Base-by-base conservation (phyloP, 192 early-diverging fungal genomes). In the Coemansia sp. region DNA sequence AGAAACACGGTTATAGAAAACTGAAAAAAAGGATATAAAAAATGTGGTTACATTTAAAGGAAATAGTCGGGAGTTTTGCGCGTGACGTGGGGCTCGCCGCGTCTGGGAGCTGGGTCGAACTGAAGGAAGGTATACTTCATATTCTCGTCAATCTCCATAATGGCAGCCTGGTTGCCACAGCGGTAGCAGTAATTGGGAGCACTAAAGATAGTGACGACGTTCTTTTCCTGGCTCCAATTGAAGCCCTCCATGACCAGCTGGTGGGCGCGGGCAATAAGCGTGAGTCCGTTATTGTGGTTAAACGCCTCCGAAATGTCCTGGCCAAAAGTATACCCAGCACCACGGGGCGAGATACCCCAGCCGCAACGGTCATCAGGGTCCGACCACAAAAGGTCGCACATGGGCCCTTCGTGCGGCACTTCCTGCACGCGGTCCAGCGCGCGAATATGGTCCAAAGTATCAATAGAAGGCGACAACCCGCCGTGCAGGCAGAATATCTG, bases 171-270 rank as follows among this genome's bases (percentile, higher is more conserved):
- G 78, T 99, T 99, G 57, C 97, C 97, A 74, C 97, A 99, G 48
- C 97, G 90, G 89, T 99, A 99, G 82, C 97, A 98, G 86, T 99
- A 99, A 84, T 99, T 99, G 34, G 97, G 97, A 46, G 97, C 97
- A 84, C 91, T 93, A 77, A 99, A 99, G 67, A 99, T 99, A 25
- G 97, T 99, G 14, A 99, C 97, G 3, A 96, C 95, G 80, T 99
- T 98, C 82, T 92, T 90, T 62, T 98, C 97, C 84, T 99, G 96
- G 64, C 90, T 90, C 97, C 97, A 99, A 81, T 95, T 97, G 86
- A 97, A 99, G 62, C 97, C 95, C 92, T 94, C 93, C 92, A 94
- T 94, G 55, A 94, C 93, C 63, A 94, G 84, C 86, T 94, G 93
- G 86, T 93, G 93, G 41, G 93, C 97, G 73, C 97, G 90, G 25